phyloP scores from a whole-genome alignment of 805 yeast species.

The Cyberlindnera bimundalis region DNA sequence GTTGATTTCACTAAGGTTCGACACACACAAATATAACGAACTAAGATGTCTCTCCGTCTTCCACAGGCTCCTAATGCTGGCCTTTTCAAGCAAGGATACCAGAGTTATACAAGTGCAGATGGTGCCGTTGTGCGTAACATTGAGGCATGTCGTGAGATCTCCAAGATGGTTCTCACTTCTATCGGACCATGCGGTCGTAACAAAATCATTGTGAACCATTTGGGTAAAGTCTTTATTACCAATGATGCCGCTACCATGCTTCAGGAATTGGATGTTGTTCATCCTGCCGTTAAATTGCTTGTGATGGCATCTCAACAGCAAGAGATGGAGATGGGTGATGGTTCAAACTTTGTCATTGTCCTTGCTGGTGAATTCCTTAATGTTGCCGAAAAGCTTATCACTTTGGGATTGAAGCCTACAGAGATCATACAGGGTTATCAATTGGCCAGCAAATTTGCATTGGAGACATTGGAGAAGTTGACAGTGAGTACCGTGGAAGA shows the following conservation, averaged over 20 bases:
- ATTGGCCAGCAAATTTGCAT: constrained; percentile 75
- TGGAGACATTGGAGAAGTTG: constrained; percentile 62
- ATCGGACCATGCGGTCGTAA: constrained; percentile 98
- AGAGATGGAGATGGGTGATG: constrained; percentile 96
- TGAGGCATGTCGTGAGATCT: constrained; percentile 90
- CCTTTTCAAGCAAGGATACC: constrained; percentile 93
- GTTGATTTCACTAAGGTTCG: not conserved
- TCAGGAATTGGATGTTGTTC: constrained; percentile 88
- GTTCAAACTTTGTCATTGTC: constrained; percentile 85
- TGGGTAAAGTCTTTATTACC: constrained; percentile 84
- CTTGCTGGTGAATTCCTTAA: constrained; percentile 90
- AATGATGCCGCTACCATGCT: constrained; percentile 98
- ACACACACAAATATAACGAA: too few relatives aligned
- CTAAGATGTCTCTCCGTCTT: constrained; percentile 78
- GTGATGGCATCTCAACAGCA: constrained; percentile 98
- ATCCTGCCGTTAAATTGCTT: constrained; percentile 93
- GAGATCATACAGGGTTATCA: constrained; percentile 93
- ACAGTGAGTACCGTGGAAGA: constrained; percentile 61
- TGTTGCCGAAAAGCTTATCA: constrained; percentile 79
- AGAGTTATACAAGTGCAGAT: constrained; percentile 80
- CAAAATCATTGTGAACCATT: constrained; percentile 87
- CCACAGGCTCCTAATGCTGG: constrained; percentile 94
- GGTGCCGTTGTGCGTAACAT: constrained; percentile 93
- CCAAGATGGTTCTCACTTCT: constrained; percentile 87
- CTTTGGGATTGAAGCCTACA: constrained; percentile 83